A percentile compares a stretch with the other conserved stretches of the same genome.
Conservation (phyloP, 2,329 filamentous ascomycete species). For the Amylocarpus encephaloides region DNA sequence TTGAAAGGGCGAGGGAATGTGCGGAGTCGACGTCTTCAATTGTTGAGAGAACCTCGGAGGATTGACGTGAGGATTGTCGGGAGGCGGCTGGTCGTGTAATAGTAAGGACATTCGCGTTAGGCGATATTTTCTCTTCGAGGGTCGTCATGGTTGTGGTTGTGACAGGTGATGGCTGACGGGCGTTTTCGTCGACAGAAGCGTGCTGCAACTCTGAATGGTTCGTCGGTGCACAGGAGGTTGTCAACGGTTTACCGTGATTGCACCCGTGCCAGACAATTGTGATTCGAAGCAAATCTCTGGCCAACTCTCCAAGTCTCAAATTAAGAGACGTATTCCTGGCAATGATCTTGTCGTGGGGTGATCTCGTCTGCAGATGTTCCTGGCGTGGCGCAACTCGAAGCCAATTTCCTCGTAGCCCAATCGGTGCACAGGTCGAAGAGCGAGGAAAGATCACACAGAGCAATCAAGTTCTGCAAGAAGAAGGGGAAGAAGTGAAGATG, state of each 20-base stretch:
- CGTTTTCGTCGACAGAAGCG: not conserved
- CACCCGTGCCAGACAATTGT: not conserved
- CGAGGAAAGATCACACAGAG: not conserved
- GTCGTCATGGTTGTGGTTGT: constrained; percentile 5
- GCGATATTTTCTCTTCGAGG: constrained; percentile 12
- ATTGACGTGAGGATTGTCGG: constrained; percentile 13
- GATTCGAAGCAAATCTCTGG: not conserved
- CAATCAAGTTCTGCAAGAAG: constrained; percentile 5
- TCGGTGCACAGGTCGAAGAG: not conserved
- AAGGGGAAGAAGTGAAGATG: constrained; percentile 3
- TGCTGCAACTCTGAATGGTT: not conserved
- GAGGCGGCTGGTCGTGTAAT: constrained; percentile 13
- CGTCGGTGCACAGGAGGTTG: not conserved
- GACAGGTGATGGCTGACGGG: not conserved
- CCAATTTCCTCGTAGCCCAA: constrained; percentile 5
- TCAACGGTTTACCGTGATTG: not conserved
- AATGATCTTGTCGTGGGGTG: not conserved
- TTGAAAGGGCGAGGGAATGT: constrained; percentile 10
- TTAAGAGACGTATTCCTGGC: not conserved
- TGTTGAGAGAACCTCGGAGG: constrained; percentile 47
- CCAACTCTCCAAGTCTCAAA: not conserved
- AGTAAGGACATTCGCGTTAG: constrained; percentile 11
- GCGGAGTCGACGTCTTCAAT: constrained; percentile 41
- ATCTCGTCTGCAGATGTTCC: not conserved
- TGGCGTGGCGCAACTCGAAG: not conserved